Evolutionary conservation across 1,284 basidiomycete species (phyloP).

Genomic region (Abortiporus biennis): DNA sequence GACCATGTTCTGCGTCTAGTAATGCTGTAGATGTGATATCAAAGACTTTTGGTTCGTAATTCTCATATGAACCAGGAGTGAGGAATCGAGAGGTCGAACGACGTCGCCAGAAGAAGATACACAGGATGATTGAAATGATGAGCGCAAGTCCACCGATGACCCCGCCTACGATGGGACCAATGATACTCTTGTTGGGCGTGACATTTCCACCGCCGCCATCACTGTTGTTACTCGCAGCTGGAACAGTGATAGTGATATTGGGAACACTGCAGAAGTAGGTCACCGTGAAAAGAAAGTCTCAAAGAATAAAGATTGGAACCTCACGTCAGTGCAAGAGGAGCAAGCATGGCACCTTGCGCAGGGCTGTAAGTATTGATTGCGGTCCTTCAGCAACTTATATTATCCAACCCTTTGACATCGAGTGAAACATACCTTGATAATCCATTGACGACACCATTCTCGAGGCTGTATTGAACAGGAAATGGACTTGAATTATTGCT

Average conservation of each 20-base stretch:
- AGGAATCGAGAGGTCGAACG: not conserved
- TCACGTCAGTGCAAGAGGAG: slow-evolving; percentile 12
- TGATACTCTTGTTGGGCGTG: not conserved
- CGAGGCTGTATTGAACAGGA: slow-evolving; percentile 15
- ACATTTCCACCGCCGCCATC: no score
- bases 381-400: not conserved
- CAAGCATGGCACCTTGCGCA: slow-evolving; percentile 11
- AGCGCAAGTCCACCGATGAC: slow-evolving; percentile 6
- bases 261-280: not conserved
- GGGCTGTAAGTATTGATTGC: no score
- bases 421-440: not conserved
- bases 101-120: slow-evolving; percentile 3
- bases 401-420: not conserved
- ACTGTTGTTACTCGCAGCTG: not conserved
- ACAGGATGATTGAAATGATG: not conserved
- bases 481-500: slow-evolving; percentile 8
- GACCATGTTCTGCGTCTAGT: not conserved
- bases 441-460: slow-evolving; percentile 1
- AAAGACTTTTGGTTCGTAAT: no score
- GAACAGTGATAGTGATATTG: not conserved
- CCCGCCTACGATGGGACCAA: slow-evolving; percentile 6
- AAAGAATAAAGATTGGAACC: not conserved
- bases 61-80: not conserved
- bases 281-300: not conserved
- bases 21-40: no score